A percentile compares a stretch with the other conserved stretches of the same genome.
These are phyloP conservation scores for Suillus variegatus DNA, from an alignment of 768 basidiomycete species.

Conservation along the genomic window DNA sequence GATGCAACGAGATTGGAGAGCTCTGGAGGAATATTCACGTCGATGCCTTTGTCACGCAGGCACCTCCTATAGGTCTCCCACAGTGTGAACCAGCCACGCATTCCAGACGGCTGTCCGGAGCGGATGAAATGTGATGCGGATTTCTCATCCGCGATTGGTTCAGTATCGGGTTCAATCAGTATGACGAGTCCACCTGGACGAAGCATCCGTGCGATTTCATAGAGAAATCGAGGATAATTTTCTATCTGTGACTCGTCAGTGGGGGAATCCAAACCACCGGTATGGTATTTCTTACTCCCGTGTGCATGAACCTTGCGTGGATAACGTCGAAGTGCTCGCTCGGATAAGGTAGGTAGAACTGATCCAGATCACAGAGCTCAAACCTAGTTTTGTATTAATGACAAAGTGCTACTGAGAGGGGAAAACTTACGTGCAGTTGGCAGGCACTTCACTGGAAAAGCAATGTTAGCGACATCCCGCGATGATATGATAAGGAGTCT, in stretches of 20 bases:
- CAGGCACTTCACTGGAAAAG: constrained; percentile 55
- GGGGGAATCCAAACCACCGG: constrained; percentile 12
- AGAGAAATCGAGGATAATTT: constrained; percentile 60
- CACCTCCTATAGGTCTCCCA: constrained; percentile 65
- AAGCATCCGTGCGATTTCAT: constrained; percentile 64
- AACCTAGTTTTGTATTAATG: constrained; percentile 40
- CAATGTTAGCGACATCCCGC: constrained; percentile 16
- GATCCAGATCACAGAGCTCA: constrained; percentile 73
- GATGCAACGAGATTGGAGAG: constrained; percentile 50
- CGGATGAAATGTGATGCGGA: constrained; percentile 36
- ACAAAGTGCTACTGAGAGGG: constrained; percentile 4
- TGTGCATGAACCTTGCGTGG: constrained; percentile 69
- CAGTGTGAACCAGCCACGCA: constrained; percentile 61
- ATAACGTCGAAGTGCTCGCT: constrained; percentile 65
- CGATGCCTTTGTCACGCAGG: constrained; percentile 52
- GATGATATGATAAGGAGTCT: constrained; percentile 3
- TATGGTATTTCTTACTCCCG: constrained; percentile 49
- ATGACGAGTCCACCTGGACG: constrained; percentile 72
- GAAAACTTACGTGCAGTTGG: constrained; percentile 68
- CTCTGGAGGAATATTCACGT: constrained; percentile 57
- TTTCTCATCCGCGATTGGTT: constrained; percentile 50
- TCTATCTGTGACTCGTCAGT: constrained; percentile 46
- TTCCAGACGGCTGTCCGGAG: constrained; percentile 36
- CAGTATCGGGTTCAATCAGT: constrained; percentile 61
- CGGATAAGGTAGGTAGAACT: constrained; percentile 61